These are phyloP conservation scores for Nakaseomyces sp. DNA, from an alignment of 1,139 yeast species.

Conservation along the genomic window DNA sequence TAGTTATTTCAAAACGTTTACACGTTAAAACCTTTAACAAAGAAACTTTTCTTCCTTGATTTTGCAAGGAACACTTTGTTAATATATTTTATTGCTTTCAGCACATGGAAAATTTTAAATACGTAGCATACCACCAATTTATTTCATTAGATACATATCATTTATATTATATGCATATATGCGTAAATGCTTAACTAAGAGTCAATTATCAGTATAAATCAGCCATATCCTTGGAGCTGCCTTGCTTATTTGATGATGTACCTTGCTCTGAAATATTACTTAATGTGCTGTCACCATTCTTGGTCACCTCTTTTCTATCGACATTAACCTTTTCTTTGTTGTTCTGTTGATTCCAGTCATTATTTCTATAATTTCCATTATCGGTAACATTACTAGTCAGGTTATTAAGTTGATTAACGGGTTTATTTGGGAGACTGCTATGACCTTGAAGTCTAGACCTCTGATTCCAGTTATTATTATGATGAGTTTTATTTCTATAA, in stretches of 20 bases:
- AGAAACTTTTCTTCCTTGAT: neutral
- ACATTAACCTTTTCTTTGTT: neutral
- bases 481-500: neutral
- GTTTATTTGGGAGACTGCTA: neutral
- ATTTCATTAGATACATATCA: neutral
- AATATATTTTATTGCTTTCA: no score
- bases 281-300: no score
- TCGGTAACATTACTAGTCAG: neutral
- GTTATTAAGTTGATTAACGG: neutral
- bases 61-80: no score
- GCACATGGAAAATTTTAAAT: no score
- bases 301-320: neutral
- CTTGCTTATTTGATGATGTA: neutral
- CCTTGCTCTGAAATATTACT: neutral
- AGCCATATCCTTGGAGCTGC: neutral
- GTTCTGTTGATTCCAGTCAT: neutral
- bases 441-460: slow-evolving; percentile 1
- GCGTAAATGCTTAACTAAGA: neutral
- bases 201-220: slow-evolving; percentile 1
- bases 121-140: neutral
- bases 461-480: neutral
- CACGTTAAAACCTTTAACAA: neutral
- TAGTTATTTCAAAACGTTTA: slow-evolving; percentile 1
- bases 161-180: neutral
- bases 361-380: neutral